phyloP scores from a whole-genome alignment of 1,139 yeast genomes.

The Magnusiomyces fungicola region DNA sequence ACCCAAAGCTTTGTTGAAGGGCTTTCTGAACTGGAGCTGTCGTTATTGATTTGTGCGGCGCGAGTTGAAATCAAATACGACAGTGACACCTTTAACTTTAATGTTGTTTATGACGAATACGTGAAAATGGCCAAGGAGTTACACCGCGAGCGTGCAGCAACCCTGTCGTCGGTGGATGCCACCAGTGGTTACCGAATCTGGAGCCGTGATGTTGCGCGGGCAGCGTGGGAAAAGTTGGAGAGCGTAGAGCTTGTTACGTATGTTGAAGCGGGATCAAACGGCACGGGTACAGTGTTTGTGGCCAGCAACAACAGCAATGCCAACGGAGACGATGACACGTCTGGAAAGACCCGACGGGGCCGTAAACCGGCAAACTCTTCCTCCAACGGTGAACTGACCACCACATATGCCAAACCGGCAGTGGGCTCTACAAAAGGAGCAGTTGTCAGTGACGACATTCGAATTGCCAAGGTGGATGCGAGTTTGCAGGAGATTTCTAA shows the following conservation, averaged over 20 bases:
- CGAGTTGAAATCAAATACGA: constrained; percentile 58
- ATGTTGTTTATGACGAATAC: constrained; percentile 73
- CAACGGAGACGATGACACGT: background rate
- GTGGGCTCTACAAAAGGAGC: constrained; percentile 9
- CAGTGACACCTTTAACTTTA: constrained; percentile 52
- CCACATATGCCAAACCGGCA: constrained; percentile 2
- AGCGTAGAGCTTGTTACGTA: constrained; percentile 27
- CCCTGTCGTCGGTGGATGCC: constrained; percentile 20
- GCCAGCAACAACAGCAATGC: background rate
- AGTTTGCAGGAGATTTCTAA: constrained; percentile 30
- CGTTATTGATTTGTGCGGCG: constrained; percentile 65
- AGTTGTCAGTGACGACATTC: constrained; percentile 26
- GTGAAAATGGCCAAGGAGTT: constrained; percentile 43
- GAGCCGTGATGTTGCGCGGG: constrained; percentile 29
- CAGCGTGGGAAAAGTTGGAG: constrained; percentile 35
- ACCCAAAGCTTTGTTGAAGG: constrained; percentile 34
- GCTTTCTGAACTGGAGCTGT: constrained; percentile 61
- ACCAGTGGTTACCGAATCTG: constrained; percentile 29
- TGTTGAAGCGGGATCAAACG: constrained; percentile 15
- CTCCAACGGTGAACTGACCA: constrained; percentile 2
- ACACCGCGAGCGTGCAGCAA: constrained; percentile 37
- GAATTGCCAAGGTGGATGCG: constrained; percentile 32
- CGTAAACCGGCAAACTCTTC: background rate
- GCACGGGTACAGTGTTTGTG: constrained; percentile 5
- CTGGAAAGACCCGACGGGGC: background rate